Base-by-base conservation (phyloP, 78 protist species). In the Dictyostelium firmibasis region DNA sequence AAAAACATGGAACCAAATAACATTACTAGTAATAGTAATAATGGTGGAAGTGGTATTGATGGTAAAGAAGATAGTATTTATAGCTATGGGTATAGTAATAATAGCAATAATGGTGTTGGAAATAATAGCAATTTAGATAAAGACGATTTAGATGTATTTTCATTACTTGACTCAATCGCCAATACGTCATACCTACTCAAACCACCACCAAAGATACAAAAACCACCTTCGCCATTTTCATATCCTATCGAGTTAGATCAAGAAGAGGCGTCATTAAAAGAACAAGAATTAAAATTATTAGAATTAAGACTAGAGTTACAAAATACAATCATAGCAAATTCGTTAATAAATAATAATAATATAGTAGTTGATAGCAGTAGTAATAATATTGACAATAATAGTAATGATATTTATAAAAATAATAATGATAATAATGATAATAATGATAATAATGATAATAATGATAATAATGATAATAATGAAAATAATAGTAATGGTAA, bases 121-220 rank as follows among this genome's bases (percentile, higher is more conserved):
- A 78, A 78, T 78, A 36, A n/a, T 78, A 78, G 47, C 47, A 43
- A 43, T 25, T 41, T n/a, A 57, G 85, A 81, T 57, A 31, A 27
- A 53, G 41, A 53, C 57, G 57, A 36, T 75, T 25, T 78, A 16
- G 81, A 75, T n/a, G 36, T 72, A 69, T 36, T 38, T 44, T 72
- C 81, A 85, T 25, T 25, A 78, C 27, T 25, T 0, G 53, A 36
- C 25, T 36, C 53, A 1, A 78, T 78, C 4, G 10, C 72, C 14
- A 25, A 25, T 60, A 33, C 76, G 13, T 69, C 57, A 72, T 43
- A 44, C n/a, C 18, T 83, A 36, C n/a, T 27, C 3, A 41, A 57
- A 84, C 38, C 82, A 76, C 27, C 82, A 76, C 27, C 82, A 36
- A 43, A 36, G 18, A 8, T 44, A 38, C 84, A 77, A 36, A 44